phyloP scores from a whole-genome alignment of 1,139 yeast genomes.

The Saccharomyces uvarum region DNA sequence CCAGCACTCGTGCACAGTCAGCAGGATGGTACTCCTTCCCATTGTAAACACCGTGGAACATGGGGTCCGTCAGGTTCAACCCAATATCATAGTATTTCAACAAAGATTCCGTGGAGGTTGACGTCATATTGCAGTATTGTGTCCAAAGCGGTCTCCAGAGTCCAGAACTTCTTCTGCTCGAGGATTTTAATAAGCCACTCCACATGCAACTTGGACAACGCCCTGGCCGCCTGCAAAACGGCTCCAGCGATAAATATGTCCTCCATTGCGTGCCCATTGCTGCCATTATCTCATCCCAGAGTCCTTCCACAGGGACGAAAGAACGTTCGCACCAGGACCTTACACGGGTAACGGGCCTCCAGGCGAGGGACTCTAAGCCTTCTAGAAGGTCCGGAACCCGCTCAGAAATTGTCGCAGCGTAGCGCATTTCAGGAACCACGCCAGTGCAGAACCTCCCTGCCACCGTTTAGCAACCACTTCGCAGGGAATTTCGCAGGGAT shows the following conservation, averaged over 20 bases:
- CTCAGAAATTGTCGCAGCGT: neutral
- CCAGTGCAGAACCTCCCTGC: neutral
- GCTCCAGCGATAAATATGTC: neutral
- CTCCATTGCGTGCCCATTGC: neutral
- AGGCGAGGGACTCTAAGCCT: neutral
- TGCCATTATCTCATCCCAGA: neutral
- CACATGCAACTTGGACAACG: neutral
- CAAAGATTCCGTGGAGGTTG: neutral
- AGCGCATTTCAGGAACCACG: neutral
- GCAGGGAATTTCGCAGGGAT: neutral
- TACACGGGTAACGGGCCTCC: neutral
- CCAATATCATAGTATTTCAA: slow-evolving; percentile 41
- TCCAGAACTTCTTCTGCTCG: neutral
- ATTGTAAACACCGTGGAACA: slow-evolving; percentile 77
- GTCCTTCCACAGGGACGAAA: neutral
- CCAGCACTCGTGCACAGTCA: slow-evolving; percentile 58
- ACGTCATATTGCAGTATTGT: slow-evolving; percentile 1
- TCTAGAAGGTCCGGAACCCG: neutral
- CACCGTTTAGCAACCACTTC: neutral
- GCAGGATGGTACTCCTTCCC: slow-evolving; percentile 59
- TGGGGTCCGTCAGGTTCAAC: slow-evolving; percentile 79
- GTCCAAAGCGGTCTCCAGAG: slow-evolving; percentile 1
- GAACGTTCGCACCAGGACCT: neutral
- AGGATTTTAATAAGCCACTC: neutral
- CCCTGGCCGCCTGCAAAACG: neutral